A percentile compares a stretch with the other conserved stretches of the same genome.
phyloP scores from a whole-genome alignment of 768 basidiomycete species.

The Russula sp. region DNA sequence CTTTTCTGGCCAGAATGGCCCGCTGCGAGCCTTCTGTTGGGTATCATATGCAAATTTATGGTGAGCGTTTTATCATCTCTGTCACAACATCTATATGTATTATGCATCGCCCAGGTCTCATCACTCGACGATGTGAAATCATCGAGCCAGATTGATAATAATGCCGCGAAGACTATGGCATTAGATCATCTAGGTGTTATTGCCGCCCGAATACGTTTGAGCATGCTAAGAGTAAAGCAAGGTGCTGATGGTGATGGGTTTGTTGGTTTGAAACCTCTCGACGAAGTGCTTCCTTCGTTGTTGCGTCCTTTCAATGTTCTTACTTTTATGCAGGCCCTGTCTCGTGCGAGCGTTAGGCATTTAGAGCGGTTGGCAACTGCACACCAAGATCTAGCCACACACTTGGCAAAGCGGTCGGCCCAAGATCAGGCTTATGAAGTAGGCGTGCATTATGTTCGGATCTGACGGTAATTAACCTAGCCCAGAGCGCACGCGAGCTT shows the following conservation, averaged over 20 bases:
- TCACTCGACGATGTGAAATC: conserved; percentile 79
- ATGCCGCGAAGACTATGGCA: conserved; percentile 82
- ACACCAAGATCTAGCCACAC: conserved; percentile 58
- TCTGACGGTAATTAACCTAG: conserved; percentile 6
- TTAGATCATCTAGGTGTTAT: conserved; percentile 94
- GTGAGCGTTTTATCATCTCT: conserved; percentile 34
- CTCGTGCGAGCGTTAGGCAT: conserved; percentile 39
- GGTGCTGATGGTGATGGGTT: conserved; percentile 30
- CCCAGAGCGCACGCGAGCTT: conserved; percentile 77
- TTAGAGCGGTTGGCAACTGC: conserved; percentile 52
- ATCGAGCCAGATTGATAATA: conserved; percentile 55
- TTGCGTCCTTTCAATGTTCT: background rate
- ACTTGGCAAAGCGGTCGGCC: conserved; percentile 62
- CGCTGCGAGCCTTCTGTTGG: conserved; percentile 74
- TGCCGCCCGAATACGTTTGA: conserved; percentile 69
- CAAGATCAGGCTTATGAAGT: conserved; percentile 82
- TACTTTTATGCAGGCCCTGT: conserved; percentile 40
- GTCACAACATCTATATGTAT: background rate
- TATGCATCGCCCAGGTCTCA: conserved; percentile 47
- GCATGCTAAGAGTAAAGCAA: conserved; percentile 36
- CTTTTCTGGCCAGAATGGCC: conserved; percentile 98
- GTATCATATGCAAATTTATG: conserved; percentile 80
- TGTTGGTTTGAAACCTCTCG: conserved; percentile 47
- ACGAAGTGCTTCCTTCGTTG: conserved; percentile 47
- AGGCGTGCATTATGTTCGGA: conserved; percentile 23